These are phyloP conservation scores for Stentor roeselii DNA, from an alignment of 73 alveolate genomes.

Conservation along the genomic window DNA sequence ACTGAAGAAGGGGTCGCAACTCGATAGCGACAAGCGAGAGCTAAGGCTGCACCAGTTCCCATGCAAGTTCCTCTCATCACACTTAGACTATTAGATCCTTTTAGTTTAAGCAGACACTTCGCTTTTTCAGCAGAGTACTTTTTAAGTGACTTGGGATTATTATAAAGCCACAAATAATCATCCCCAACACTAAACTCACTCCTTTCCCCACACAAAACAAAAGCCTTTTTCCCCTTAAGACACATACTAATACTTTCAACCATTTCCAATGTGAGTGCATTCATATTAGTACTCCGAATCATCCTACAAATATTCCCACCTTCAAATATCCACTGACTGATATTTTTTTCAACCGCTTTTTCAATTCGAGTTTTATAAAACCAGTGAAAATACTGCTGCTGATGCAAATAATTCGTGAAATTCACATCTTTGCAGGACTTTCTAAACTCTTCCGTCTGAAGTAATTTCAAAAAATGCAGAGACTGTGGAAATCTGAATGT, in stretches of 20 bases:
- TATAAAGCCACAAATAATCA: not conserved
- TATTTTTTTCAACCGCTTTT: not conserved
- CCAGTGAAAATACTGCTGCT: slow-evolving; percentile 11
- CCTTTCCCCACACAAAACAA: not conserved
- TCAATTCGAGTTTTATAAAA: not conserved
- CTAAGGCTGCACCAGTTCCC: slow-evolving; percentile 18
- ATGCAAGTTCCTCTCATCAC: not conserved
- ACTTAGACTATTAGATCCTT: not conserved
- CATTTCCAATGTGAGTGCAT: slow-evolving; percentile 18
- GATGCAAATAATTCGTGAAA: not conserved
- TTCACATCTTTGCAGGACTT: slow-evolving; percentile 3
- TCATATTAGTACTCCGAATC: not conserved
- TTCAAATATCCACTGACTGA: not conserved
- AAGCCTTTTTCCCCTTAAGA: not conserved
- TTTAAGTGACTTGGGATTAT: not conserved
- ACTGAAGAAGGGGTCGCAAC: slow-evolving; percentile 4
- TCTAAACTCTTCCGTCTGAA: not conserved
- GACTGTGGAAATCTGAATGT: not conserved
- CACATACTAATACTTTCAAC: not conserved
- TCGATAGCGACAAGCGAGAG: not conserved
- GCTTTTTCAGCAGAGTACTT: not conserved
- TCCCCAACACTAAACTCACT: not conserved
- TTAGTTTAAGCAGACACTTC: not conserved
- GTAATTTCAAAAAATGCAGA: not conserved
- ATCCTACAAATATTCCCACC: not conserved